Percentiles rank a stretch among this genome's conserved stretches.
Conservation (phyloP, 177 flowering plant species). For the Tripterygium wilfordii region DNA sequence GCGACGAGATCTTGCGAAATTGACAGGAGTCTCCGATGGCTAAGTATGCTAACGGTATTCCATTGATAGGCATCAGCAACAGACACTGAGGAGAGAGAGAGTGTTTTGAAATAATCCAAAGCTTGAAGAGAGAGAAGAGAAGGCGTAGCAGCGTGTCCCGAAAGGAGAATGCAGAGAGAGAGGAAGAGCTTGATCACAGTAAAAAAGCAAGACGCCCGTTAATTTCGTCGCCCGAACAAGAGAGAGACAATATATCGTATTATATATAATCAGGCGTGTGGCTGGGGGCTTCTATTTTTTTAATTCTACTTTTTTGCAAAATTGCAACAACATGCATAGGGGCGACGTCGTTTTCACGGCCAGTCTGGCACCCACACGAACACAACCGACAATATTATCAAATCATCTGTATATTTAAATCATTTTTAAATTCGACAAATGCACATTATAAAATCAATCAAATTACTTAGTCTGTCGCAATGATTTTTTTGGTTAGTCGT, state of each 20-base stretch:
- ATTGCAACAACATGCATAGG: no score
- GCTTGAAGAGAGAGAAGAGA: background rate
- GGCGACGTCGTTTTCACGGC: constrained; percentile 3
- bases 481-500: no score
- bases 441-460: no score
- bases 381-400: background rate
- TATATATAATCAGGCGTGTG: background rate
- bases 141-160: background rate
- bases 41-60: constrained; percentile 1
- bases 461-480: no score
- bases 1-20: constrained; percentile 9
- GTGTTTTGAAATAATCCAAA: background rate
- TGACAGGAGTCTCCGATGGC: constrained; percentile 3
- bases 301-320: no score
- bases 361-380: background rate
- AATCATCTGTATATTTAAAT: background rate
- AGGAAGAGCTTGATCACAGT: no score
- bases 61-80: constrained; percentile 2
- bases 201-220: no score
- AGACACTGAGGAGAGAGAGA: constrained; percentile 1
- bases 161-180: no score
- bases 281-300: background rate
- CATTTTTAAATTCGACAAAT: background rate
- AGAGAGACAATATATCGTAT: no score
- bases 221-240: no score